Conservation (phyloP, 331 rosid species). For the Phaseolus coccineus region DNA sequence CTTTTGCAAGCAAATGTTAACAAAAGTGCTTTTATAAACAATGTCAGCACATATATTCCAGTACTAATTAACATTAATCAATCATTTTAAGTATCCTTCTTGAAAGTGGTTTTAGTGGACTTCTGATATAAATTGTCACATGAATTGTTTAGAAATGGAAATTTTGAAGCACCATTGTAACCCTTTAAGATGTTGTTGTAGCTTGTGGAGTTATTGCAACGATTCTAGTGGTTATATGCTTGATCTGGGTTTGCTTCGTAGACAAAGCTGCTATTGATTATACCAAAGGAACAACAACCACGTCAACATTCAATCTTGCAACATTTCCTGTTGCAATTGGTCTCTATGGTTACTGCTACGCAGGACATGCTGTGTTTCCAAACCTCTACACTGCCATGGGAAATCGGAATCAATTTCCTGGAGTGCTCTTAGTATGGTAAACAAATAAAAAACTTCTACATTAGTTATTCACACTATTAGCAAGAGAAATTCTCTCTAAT, state of each 20-base stretch:
- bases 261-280: conserved; percentile 63
- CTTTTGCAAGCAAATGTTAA: too few species aligned
- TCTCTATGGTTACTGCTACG: conserved; percentile 87
- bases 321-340: conserved; percentile 90
- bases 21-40: too few species aligned
- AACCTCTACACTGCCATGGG: conserved; percentile 86
- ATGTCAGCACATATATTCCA: too few species aligned
- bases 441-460: neutral
- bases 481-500: too few species aligned
- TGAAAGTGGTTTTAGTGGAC: too few species aligned
- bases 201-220: conserved; percentile 95
- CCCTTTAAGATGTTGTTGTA: conserved; percentile 26
- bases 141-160: too few species aligned
- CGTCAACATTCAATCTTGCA: conserved; percentile 61
- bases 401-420: conserved; percentile 69
- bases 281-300: conserved; percentile 57
- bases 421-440: conserved; percentile 82
- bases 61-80: too few species aligned
- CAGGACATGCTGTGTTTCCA: conserved; percentile 96
- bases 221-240: conserved; percentile 59
- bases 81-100: too few species aligned
- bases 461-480: neutral
- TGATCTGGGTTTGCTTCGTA: conserved; percentile 81
- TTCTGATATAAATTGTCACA: too few species aligned
- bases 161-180: neutral